Conservation (phyloP, 2,329 filamentous ascomycete genomes). For the Colletotrichum sp. region DNA sequence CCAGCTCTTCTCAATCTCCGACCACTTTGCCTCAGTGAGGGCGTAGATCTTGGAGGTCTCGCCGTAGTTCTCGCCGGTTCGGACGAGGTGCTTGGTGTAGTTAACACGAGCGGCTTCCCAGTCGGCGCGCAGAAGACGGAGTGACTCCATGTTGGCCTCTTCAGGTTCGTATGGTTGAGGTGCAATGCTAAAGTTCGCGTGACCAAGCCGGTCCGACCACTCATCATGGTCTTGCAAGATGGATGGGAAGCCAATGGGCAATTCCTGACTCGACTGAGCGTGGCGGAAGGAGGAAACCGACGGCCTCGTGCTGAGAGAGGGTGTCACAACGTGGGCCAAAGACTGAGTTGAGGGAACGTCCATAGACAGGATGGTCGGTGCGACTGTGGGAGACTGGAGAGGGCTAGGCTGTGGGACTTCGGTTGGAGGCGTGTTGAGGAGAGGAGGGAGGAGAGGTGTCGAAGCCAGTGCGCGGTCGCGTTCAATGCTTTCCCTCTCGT, state of each 20-base stretch:
- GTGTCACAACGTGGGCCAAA: constrained; percentile 59
- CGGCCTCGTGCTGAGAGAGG: constrained; percentile 67
- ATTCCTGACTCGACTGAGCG: constrained; percentile 39
- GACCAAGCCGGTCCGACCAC: constrained; percentile 86
- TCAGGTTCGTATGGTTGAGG: constrained; percentile 81
- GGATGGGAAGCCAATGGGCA: constrained; percentile 62
- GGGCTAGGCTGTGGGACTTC: constrained; percentile 73
- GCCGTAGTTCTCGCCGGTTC: constrained; percentile 90
- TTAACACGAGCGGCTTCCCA: constrained; percentile 86
- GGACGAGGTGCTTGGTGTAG: constrained; percentile 87
- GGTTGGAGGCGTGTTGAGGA: constrained; percentile 67
- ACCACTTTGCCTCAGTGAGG: constrained; percentile 89
- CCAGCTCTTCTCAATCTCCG: constrained; percentile 78
- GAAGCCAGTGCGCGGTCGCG: constrained; percentile 69
- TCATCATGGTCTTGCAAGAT: constrained; percentile 75
- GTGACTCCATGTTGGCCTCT: constrained; percentile 58
- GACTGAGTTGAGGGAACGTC: constrained; percentile 46
- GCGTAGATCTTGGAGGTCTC: constrained; percentile 87
- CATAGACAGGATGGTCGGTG: constrained; percentile 54
- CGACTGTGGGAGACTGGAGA: constrained; percentile 84
- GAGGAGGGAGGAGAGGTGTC: constrained; percentile 84
- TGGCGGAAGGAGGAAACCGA: constrained; percentile 67
- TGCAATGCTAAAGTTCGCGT: constrained; percentile 90
- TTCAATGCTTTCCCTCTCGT: constrained; percentile 54
- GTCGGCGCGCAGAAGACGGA: constrained; percentile 72